Percentiles rank a stretch among this genome's conserved stretches.
These are phyloP conservation scores for Digitaria exilis DNA, from an alignment of 202 grass and related monocot genomes.

Conservation along the genomic window DNA sequence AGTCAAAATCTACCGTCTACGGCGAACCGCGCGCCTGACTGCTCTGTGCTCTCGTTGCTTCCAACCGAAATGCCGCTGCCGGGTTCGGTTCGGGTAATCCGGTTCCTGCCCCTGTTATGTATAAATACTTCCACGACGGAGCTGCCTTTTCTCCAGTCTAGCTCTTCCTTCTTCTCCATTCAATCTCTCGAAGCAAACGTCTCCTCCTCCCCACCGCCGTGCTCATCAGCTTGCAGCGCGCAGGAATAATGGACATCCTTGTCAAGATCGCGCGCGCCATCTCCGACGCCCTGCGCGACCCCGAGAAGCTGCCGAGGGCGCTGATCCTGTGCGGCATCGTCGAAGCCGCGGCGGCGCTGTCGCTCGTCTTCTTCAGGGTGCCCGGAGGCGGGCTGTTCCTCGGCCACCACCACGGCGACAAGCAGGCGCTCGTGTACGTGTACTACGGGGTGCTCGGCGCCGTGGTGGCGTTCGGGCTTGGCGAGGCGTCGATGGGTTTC, in stretches of 20 bases:
- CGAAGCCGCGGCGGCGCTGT: background rate
- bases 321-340: background rate
- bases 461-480: background rate
- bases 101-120: no score
- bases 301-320: background rate
- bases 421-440: background rate
- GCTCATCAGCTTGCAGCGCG: background rate
- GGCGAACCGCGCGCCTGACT: no score
- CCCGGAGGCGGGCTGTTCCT: background rate
- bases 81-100: no score
- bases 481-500: background rate
- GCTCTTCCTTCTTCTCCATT: no score
- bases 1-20: no score
- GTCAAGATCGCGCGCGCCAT: background rate
- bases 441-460: background rate
- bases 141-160: background rate
- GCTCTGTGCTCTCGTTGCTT: no score
- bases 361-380: background rate
- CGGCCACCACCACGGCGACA: background rate
- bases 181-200: no score
- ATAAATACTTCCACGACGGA: background rate
- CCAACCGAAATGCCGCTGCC: no score
- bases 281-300: background rate
- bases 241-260: background rate
- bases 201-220: no score